A percentile compares a stretch with the other conserved stretches of the same genome.
These are phyloP conservation scores for Keithomyces neogunnii DNA, from an alignment of 2,329 filamentous ascomycete genomes.

Conservation along the genomic window DNA sequence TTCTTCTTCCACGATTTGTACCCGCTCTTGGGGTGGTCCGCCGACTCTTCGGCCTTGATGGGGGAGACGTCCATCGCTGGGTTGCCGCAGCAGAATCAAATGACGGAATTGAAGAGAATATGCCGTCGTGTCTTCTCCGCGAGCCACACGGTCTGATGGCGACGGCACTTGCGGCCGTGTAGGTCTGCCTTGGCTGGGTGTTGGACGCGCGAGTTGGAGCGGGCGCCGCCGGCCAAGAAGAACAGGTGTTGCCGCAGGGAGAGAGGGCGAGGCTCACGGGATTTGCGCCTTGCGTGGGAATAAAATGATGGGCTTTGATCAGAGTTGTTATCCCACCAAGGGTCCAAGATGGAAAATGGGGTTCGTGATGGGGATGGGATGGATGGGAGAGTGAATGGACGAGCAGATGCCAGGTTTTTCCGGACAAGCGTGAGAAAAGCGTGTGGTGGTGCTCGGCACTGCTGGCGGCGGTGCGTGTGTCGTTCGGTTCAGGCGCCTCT, in stretches of 20 bases:
- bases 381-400: background rate
- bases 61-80: conserved; percentile 23
- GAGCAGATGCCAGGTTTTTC: background rate
- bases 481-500: conserved; percentile 1
- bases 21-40: conserved; percentile 35
- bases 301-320: too few species aligned
- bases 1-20: conserved; percentile 82
- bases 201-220: background rate
- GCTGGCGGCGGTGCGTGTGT: conserved; percentile 5
- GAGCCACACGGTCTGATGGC: background rate
- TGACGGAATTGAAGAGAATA: background rate
- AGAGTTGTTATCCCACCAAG: background rate
- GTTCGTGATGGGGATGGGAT: background rate
- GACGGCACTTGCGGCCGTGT: background rate
- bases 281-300: background rate
- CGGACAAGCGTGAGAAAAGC: background rate
- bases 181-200: background rate
- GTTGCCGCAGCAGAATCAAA: background rate
- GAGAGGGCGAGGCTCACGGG: background rate
- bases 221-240: background rate
- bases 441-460: background rate
- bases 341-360: background rate
- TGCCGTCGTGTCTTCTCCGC: background rate
- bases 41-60: conserved; percentile 37
- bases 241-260: background rate